Evolutionary conservation across 176 grass and related monocot genomes (phyloP).

Genomic region (Zoysia japonica): DNA sequence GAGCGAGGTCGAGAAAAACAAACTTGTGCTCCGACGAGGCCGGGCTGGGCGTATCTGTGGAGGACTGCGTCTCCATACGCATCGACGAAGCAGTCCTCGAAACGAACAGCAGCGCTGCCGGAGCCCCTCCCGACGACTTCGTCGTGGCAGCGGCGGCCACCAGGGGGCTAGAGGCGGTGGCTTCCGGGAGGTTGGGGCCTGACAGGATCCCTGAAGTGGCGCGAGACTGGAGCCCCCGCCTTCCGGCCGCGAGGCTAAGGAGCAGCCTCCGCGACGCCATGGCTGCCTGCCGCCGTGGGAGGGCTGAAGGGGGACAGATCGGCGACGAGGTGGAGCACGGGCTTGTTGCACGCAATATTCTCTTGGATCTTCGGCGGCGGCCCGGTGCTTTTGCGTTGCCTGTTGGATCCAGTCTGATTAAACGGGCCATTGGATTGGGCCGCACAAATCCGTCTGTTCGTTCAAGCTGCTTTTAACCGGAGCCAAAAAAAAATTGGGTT

Average conservation of each 20-base stretch:
- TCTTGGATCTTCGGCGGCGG: not conserved
- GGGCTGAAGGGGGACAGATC: not conserved
- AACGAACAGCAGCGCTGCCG: conserved; percentile 7
- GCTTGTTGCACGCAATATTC: not conserved
- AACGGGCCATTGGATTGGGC: too few species aligned
- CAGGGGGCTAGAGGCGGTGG: conserved; percentile 16
- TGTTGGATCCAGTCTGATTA: too few species aligned
- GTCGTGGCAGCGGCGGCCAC: conserved; percentile 3
- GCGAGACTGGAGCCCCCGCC: conserved; percentile 3
- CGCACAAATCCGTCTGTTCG: too few species aligned
- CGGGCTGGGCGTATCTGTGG: conserved; percentile 38
- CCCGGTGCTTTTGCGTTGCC: too few species aligned
- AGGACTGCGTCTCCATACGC: conserved; percentile 1
- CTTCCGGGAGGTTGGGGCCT: conserved; percentile 28
- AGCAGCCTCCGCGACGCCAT: conserved; percentile 38
- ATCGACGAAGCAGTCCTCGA: conserved; percentile 55
- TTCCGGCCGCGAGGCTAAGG: conserved; percentile 7
- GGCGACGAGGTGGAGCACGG: not conserved
- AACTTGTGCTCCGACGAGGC: conserved; percentile 55
- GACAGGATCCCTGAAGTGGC: not conserved
- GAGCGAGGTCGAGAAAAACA: conserved; percentile 4
- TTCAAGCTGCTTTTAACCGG: too few species aligned
- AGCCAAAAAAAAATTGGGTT: not conserved
- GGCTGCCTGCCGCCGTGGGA: not conserved
- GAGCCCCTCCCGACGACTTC: not conserved